These are phyloP conservation scores for carrot (Daucus carota) DNA, from an alignment of 129 eudicot species.

Conservation along the genomic window DH1_v3.0 NC_030382.2:40343001-40343500, in stretches of 20 bases:
- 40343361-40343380: conserved; percentile 34
- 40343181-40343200: conserved; percentile 41
- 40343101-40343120: conserved; percentile 46
- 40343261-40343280: conserved; percentile 36
- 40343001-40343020: conserved; percentile 54
- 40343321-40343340: conserved; percentile 71
- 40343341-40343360: conserved; percentile 45
- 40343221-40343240: conserved; percentile 55
- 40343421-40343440: conserved; percentile 46
- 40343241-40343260: conserved; percentile 64
- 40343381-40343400: conserved; percentile 34
- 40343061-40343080: conserved; percentile 45
- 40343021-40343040: conserved; percentile 50
- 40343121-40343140: conserved; percentile 44
- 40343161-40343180: conserved; percentile 45
- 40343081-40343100: conserved; percentile 31
- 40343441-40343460: conserved; percentile 44
- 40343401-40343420: conserved; percentile 47
- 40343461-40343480: conserved; percentile 29
- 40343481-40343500: conserved; percentile 51
- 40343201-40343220: conserved; percentile 48
- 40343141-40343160: conserved; percentile 49
- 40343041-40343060: conserved; percentile 45
- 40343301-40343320: conserved; percentile 43
- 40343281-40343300: conserved; percentile 36